phyloP scores from a whole-genome alignment of 495 filamentous ascomycete species.

The Trypethelium eluteriae region DNA sequence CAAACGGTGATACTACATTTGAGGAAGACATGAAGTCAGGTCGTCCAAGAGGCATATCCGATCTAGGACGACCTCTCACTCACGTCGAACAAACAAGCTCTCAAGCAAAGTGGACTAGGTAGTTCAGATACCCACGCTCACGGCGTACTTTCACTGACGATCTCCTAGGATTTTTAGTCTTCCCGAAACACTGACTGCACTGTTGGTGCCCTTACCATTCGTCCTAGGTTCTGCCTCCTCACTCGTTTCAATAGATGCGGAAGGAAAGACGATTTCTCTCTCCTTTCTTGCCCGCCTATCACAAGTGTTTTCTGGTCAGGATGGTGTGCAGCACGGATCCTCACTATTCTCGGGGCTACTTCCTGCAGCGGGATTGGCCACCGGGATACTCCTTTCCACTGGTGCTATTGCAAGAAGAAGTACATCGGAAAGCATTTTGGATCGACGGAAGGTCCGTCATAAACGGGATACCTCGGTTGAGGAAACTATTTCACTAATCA shows the following conservation, averaged over 20 bases:
- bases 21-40: slow-evolving; percentile 12
- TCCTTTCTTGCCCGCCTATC: slow-evolving; percentile 3
- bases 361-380: slow-evolving; percentile 34
- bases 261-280: slow-evolving; percentile 15
- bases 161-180: slow-evolving; percentile 9
- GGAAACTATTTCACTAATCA: not conserved
- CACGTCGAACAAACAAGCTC: not conserved
- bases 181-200: slow-evolving; percentile 23
- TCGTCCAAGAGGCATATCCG: slow-evolving; percentile 32
- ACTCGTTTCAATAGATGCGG: not conserved
- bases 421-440: not conserved
- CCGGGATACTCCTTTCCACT: slow-evolving; percentile 37
- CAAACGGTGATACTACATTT: not conserved
- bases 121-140: not conserved
- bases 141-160: not conserved
- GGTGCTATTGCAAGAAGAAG: slow-evolving; percentile 37
- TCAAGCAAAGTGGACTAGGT: not conserved
- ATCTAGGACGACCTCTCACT: slow-evolving; percentile 25
- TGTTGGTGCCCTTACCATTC: slow-evolving; percentile 27
- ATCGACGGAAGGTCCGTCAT: slow-evolving; percentile 2
- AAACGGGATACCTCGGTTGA: not conserved
- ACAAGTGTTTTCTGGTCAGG: not conserved
- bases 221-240: slow-evolving; percentile 25
- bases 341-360: slow-evolving; percentile 15
- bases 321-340: not conserved